Evolutionary conservation across 176 grass and related monocot genomes (phyloP), one percentile per base, ranked within the genome.

Genomic region (Tillandsia leiboldiana): DNA sequence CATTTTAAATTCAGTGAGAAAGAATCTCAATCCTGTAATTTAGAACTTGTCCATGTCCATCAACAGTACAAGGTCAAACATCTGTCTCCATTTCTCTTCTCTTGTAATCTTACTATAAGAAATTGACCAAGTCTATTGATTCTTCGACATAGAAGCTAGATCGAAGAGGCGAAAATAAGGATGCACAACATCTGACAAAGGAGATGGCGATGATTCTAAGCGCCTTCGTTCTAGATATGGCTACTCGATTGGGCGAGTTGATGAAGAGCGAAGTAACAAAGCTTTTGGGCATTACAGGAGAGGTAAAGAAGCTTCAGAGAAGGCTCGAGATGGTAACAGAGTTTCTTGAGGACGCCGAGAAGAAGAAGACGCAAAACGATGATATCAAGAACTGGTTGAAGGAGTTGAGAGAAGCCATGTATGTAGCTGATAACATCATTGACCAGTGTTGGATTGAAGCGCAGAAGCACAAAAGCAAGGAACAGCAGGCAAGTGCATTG

Each of bases 291-390:
- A 72, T 29, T 59, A 27, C 15, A 56, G 49, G 17, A 57, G 70
- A 72, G 7, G 33, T 23, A 5, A 27, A 56, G 70, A 72, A 53
- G 12, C 70, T 72, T 42, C 26, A 56, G 51, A 58, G 14, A 24
- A 72, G 26, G 70, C 26, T 72, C 8, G 70, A 58, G 15, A 58
- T 14, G 50, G 57, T 59, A 23, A 20, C 20, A 1, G 70, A 58
- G 18, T 22, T 72, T 57, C 26, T 72, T 59, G 51, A 53, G 26
- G 70, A 72, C 57, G 70, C 70, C 33, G 70, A 72, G 20, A 72
- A 29, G 51, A 72, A 58, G 54, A 54, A 26, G 48, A 11, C 33
- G 23, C 48, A 54, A 72, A 51, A 72, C 57, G 22, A 14, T 26
- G 28, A 22, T 33, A 54, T 72, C 15, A 24, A 28, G 11, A 72